A percentile compares a stretch with the other conserved stretches of the same genome.
Evolutionary conservation across 108 stramenopile species (phyloP).

Genomic region (Cyclotella atomus): DNA sequence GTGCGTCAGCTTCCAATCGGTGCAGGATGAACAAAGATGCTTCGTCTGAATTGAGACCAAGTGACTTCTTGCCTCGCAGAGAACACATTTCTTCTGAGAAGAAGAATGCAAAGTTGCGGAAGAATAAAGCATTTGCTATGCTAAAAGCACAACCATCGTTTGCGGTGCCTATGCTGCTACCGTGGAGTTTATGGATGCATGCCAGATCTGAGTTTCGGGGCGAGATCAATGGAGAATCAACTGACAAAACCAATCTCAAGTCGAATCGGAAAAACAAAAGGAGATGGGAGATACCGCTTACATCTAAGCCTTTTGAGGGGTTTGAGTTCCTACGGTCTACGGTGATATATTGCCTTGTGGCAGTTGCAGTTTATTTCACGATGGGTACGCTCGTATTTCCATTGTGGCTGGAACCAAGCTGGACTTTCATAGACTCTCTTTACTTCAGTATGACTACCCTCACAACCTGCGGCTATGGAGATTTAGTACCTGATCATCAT

Average conservation of each 20-base stretch:
- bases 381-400: conserved; percentile 20
- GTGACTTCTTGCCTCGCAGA: neutral
- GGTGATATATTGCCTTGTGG: neutral
- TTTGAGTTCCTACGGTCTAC: conserved; percentile 14
- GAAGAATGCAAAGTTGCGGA: neutral
- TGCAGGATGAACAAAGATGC: neutral
- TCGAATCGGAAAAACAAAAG: neutral
- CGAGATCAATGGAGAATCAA: neutral
- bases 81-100: too few relatives aligned
- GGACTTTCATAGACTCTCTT: conserved; percentile 43
- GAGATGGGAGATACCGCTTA: conserved; percentile 25
- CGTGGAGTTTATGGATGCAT: neutral
- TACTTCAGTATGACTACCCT: conserved; percentile 66
- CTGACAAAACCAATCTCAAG: neutral
- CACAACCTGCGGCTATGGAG: conserved; percentile 85
- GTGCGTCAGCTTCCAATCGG: neutral
- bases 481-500: conserved; percentile 24
- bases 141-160: neutral
- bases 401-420: conserved; percentile 21
- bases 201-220: neutral
- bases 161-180: neutral
- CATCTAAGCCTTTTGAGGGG: conserved; percentile 22
- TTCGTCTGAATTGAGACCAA: neutral
- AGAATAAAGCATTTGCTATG: neutral
- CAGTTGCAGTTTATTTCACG: conserved; percentile 16